Percentiles rank a stretch among this genome's conserved stretches.
Evolutionary conservation across 2,329 filamentous ascomycete species (phyloP).

Genomic region (Claviceps cyperi): DNA sequence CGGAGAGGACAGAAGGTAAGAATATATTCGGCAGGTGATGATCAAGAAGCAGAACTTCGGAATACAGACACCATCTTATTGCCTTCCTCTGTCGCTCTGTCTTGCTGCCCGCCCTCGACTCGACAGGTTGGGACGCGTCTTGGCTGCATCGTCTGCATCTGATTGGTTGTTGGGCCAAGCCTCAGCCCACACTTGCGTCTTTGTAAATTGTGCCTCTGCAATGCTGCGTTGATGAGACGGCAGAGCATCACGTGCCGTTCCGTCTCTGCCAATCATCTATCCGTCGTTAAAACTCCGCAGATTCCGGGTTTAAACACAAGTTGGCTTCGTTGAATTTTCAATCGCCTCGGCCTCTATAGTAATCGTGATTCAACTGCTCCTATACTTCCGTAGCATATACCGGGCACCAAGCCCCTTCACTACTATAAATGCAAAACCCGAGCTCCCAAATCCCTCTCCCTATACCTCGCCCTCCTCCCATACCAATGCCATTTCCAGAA

Average conservation of each 20-base stretch:
- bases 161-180: slow-evolving; percentile 12
- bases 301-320: too few relatives aligned
- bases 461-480: too few relatives aligned
- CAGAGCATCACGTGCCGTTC: background rate
- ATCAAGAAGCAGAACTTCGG: background rate
- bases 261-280: too few relatives aligned
- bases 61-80: background rate
- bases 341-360: too few relatives aligned
- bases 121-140: slow-evolving; percentile 13
- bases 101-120: background rate
- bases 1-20: background rate
- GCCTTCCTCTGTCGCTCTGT: background rate
- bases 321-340: too few relatives aligned
- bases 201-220: too few relatives aligned
- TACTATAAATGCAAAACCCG: too few relatives aligned
- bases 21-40: background rate
- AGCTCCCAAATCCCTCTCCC: too few relatives aligned
- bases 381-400: too few relatives aligned
- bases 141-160: slow-evolving; percentile 9
- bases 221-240: background rate
- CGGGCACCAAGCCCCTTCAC: too few relatives aligned
- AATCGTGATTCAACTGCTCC: too few relatives aligned
- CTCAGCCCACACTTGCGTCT: slow-evolving; percentile 1
- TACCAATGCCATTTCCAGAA: slow-evolving; percentile 5
- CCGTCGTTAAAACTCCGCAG: too few relatives aligned